phyloP scores from a whole-genome alignment of 106 monocot species.

The Dendrobium chrysotoxum region DNA sequence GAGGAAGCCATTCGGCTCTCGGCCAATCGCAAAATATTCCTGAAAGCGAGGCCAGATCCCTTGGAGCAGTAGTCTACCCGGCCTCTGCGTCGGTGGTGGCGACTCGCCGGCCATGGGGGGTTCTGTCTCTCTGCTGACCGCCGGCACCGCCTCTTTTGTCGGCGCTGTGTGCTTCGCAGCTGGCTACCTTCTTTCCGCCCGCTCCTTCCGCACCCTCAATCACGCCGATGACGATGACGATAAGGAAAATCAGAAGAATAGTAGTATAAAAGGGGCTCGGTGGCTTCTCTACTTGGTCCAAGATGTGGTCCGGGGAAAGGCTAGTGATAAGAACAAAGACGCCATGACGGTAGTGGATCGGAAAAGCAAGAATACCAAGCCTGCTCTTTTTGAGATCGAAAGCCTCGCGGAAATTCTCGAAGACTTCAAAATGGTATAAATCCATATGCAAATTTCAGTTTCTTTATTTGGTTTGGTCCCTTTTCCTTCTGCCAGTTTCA shows the following conservation, averaged over 20 bases:
- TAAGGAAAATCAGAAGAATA: constrained; percentile 10
- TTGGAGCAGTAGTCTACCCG: too few relatives aligned
- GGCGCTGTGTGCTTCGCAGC: constrained; percentile 72
- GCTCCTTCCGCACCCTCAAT: background rate
- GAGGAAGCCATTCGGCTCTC: too few relatives aligned
- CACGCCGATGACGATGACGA: constrained; percentile 6
- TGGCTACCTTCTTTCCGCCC: constrained; percentile 53
- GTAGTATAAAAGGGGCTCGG: constrained; percentile 5
- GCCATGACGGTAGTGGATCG: constrained; percentile 6
- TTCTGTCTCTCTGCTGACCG: constrained; percentile 30
- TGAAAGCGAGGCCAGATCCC: too few relatives aligned
- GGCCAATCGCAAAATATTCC: too few relatives aligned
- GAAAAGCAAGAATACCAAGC: constrained; percentile 19
- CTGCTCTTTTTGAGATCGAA: constrained; percentile 58
- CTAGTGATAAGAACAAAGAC: background rate
- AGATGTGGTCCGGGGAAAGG: constrained; percentile 4
- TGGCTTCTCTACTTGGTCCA: constrained; percentile 30
- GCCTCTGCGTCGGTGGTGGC: background rate
- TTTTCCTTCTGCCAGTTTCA: background rate
- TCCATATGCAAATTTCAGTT: background rate
- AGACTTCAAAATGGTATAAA: constrained; percentile 90
- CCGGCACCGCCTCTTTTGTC: constrained; percentile 35
- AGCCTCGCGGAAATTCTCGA: constrained; percentile 75
- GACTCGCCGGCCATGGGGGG: constrained; percentile 21
- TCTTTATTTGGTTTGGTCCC: background rate